Conservation (phyloP, 345 rosid genomes). For the Corchorus capsularis region DNA sequence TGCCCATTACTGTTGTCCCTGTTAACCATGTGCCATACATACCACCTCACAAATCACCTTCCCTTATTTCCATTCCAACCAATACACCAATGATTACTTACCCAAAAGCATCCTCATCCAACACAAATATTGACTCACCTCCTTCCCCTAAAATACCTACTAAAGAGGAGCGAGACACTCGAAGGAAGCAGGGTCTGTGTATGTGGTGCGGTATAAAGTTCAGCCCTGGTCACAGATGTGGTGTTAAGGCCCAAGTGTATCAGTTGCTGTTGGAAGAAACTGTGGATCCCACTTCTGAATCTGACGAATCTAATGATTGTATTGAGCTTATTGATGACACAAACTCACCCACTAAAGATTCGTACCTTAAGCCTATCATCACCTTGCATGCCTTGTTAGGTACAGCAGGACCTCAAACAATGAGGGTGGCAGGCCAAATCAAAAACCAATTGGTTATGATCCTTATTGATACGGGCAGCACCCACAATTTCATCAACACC, state of each 20-base stretch:
- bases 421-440: background rate
- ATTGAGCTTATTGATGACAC: background rate
- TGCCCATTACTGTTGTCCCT: no score
- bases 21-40: background rate
- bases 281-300: background rate
- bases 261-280: background rate
- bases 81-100: background rate
- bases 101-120: background rate
- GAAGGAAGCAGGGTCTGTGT: background rate
- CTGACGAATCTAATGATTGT: background rate
- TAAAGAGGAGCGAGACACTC: background rate
- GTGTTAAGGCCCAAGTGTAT: no score
- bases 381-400: no score
- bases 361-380: background rate
- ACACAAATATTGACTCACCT: no score
- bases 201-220: background rate
- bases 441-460: background rate
- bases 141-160: background rate
- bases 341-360: background rate
- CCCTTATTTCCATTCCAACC: background rate
- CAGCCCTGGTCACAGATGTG: background rate
- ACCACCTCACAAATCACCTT: background rate
- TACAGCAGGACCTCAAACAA: background rate
- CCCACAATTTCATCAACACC: background rate
- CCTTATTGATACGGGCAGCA: background rate